phyloP scores from a whole-genome alignment of 495 filamentous ascomycete species.

The Ramalina peruviana region DNA sequence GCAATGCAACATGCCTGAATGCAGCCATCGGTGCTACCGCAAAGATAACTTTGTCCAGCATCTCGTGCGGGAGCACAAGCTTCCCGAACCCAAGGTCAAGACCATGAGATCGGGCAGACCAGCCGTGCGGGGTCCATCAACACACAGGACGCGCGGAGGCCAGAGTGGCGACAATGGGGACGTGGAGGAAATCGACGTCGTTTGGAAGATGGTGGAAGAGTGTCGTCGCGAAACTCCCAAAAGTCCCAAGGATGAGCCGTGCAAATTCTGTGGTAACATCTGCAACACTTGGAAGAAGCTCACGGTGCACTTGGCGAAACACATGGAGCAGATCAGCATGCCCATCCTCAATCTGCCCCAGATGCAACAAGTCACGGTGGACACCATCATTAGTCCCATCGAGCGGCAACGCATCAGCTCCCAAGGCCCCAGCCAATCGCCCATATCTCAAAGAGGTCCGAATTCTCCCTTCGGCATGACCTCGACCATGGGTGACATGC shows the following conservation, averaged over 20 bases:
- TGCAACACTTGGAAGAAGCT: slow-evolving; percentile 88
- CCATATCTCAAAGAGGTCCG: slow-evolving; percentile 6
- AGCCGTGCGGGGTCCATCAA: slow-evolving; percentile 16
- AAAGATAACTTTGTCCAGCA: slow-evolving; percentile 96
- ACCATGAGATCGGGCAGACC: slow-evolving; percentile 24
- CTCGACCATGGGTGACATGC: slow-evolving; percentile 1
- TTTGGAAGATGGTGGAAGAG: slow-evolving; percentile 65
- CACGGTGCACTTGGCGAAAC: slow-evolving; percentile 85
- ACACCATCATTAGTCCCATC: slow-evolving; percentile 50
- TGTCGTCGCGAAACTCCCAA: slow-evolving; percentile 59
- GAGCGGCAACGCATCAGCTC: slow-evolving; percentile 31
- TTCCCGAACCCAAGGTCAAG: slow-evolving; percentile 59
- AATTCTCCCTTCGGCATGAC: slow-evolving; percentile 10
- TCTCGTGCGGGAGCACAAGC: slow-evolving; percentile 85
- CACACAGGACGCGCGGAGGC: slow-evolving; percentile 10
- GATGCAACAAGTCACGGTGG: slow-evolving; percentile 38
- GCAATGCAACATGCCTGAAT: slow-evolving; percentile 71
- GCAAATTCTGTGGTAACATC: slow-evolving; percentile 76
- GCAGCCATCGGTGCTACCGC: slow-evolving; percentile 71
- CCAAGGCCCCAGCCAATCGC: slow-evolving; percentile 20
- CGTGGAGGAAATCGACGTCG: slow-evolving; percentile 41
- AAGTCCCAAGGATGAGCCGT: slow-evolving; percentile 64
- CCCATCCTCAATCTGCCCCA: slow-evolving; percentile 68
- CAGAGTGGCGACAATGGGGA: slow-evolving; percentile 31
- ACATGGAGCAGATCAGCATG: slow-evolving; percentile 90